phyloP scores from a whole-genome alignment of 805 yeast species.

The Lipomyces chichibuensis region DNA sequence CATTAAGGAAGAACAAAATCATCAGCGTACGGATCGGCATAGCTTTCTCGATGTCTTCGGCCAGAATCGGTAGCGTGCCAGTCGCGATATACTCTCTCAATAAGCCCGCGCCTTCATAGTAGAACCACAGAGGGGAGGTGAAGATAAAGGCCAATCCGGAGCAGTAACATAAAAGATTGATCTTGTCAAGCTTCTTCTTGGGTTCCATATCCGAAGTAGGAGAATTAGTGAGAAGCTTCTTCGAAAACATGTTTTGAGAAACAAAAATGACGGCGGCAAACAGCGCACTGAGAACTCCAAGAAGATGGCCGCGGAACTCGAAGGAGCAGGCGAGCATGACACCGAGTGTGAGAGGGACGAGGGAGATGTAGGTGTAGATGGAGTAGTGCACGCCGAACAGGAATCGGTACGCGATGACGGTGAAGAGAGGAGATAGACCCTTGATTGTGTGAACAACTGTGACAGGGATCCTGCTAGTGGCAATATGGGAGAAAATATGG shows the following conservation, averaged over 20 bases:
- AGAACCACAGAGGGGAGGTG: constrained; percentile 73
- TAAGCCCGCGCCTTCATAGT: constrained; percentile 55
- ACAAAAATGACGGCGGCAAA: constrained; percentile 76
- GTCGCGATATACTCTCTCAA: constrained; percentile 29
- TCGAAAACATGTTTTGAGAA: constrained; percentile 83
- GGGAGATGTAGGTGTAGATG: constrained; percentile 70
- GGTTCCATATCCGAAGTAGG: constrained; percentile 35
- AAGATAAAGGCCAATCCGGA: constrained; percentile 70
- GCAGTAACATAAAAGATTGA: constrained; percentile 79
- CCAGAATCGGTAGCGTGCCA: constrained; percentile 32
- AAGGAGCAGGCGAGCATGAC: constrained; percentile 67
- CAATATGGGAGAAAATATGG: constrained; percentile 86
- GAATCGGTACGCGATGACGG: constrained; percentile 76
- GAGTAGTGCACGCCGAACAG: constrained; percentile 63
- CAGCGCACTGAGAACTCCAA: constrained; percentile 71
- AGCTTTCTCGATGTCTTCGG: constrained; percentile 41
- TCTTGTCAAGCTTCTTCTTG: constrained; percentile 66
- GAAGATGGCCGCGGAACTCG: constrained; percentile 51
- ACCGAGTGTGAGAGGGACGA: constrained; percentile 78
- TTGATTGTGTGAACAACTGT: constrained; percentile 92
- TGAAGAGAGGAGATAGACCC: constrained; percentile 85
- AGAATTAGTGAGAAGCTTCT: constrained; percentile 65
- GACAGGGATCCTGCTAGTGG: constrained; percentile 92
- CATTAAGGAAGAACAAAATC: constrained; percentile 60
- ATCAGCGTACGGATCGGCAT: constrained; percentile 43